Base-by-base conservation (phyloP, 805 yeast genomes). In the Maudiozyma saulgeensis region DNA sequence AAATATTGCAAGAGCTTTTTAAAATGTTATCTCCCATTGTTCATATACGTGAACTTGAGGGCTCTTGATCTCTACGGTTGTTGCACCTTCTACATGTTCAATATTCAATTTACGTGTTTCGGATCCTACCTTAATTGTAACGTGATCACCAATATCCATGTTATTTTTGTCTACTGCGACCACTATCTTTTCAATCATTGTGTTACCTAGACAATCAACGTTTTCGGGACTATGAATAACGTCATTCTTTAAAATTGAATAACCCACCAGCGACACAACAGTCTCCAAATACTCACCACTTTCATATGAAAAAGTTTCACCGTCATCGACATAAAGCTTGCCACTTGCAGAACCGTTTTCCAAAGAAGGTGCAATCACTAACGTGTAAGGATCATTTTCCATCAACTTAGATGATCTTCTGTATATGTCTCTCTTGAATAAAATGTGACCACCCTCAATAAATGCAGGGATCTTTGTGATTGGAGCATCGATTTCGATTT, bases 351-450 rank as follows among this genome's bases (percentile, higher is more conserved):
- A 54, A 0, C 81, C 82, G 9, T 13, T 23, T 2, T 67, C 56
- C 2, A 60, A 55, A 49, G 72, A 72, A 11, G 82, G 72, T 0
- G 86, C 87, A 41, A 90, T 68, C 2, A 82, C 73, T 37, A 90
- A 58, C 0, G 95, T 84, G 62, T 81, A 87, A 4, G 97, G 96
- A 62, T 90, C 98, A 53, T 74, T 68, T 25, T 62, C 69, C 91
- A 85, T 87, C 53, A 86, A 68, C 60, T 75, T 80, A 3, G 95
- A 68, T 0, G 96, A 85, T 54, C 98, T 77, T 62, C 99, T 80
- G 55, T 80, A 77, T 54, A 95, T 77, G 45, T 81, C 85, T 53
- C 82, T 84, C 37, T 80, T 75, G 15, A 83, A 71, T 23, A 84
- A 62, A 13, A 91, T 77, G 34, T 81, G 75, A 0, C 98, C 98